Percentiles rank a stretch among this genome's conserved stretches.
These are phyloP conservation scores for Neospermospora avenae DNA, from an alignment of 2,329 filamentous ascomycete species.

Conservation along the genomic window DNA sequence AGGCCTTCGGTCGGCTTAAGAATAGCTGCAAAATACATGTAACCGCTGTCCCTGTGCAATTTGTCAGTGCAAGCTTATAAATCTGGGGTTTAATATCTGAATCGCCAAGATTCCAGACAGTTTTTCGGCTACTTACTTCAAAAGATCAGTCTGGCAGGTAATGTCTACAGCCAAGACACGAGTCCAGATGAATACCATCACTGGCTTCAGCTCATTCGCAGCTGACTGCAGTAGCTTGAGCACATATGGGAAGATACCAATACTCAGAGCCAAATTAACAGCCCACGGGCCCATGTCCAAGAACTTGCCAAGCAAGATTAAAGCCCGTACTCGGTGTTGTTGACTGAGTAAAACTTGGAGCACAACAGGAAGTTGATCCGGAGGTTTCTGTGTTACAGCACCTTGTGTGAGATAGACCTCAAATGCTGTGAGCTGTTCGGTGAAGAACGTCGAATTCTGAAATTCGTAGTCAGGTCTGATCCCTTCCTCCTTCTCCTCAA, in stretches of 20 bases:
- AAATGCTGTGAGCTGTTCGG: conserved; percentile 94
- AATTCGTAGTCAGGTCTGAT: conserved; percentile 74
- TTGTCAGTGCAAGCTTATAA: background rate
- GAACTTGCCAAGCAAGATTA: conserved; percentile 90
- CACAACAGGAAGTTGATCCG: conserved; percentile 93
- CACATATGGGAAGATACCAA: conserved; percentile 99
- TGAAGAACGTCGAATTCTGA: conserved; percentile 92
- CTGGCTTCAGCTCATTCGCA: conserved; percentile 88
- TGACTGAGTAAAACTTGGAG: conserved; percentile 94
- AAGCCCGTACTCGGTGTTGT: conserved; percentile 83
- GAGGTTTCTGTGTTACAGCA: conserved; percentile 79
- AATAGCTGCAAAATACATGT: conserved; percentile 93
- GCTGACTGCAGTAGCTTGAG: conserved; percentile 94
- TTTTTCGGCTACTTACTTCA: conserved; percentile 52
- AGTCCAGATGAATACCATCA: conserved; percentile 99
- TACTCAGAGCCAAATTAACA: conserved; percentile 94
- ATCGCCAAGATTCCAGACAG: background rate
- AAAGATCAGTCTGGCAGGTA: conserved; percentile 85
- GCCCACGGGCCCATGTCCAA: conserved; percentile 96
- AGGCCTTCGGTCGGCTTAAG: conserved; percentile 80
- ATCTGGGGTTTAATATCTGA: background rate
- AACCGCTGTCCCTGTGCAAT: conserved; percentile 69
- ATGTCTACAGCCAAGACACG: conserved; percentile 92
- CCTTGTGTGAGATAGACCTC: conserved; percentile 89
- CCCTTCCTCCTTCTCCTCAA: conserved; percentile 73